A percentile compares a stretch with the other conserved stretches of the same genome.
phyloP scores from a whole-genome alignment of 768 basidiomycete species.

The Xanthoconium stramineum region DNA sequence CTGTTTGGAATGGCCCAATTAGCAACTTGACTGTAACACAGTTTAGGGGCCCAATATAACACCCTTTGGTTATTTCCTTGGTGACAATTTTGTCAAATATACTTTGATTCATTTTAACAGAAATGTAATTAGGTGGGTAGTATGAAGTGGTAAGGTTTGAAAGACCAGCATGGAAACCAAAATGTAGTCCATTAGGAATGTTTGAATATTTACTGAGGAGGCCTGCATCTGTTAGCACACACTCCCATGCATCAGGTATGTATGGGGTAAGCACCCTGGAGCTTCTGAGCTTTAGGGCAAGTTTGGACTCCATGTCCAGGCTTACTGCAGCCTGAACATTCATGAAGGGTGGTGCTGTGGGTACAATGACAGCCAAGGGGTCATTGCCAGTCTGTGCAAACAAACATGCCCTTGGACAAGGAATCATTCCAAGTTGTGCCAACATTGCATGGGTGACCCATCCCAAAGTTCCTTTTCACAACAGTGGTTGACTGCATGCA shows the following conservation, averaged over 20 bases:
- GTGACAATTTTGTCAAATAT: not conserved
- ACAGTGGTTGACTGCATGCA: not conserved
- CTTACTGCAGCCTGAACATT: not conserved
- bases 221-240: not conserved
- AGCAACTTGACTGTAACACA: fast-evolving
- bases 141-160: not conserved
- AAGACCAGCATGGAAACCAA: not conserved
- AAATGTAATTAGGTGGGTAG: not conserved
- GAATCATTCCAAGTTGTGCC: not conserved
- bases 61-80: not conserved
- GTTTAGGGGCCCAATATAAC: not conserved
- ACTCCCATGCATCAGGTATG: not conserved
- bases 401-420: not conserved
- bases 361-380: not conserved
- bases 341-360: not conserved
- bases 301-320: not conserved
- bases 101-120: not conserved
- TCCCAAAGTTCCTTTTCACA: not conserved
- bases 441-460: not conserved
- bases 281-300: not conserved
- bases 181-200: not conserved
- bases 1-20: not conserved
- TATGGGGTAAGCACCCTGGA: not conserved
- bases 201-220: not conserved
- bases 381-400: not conserved